phyloP scores from a whole-genome alignment of 1,284 basidiomycete species.

The Leccinum subrobustum region DNA sequence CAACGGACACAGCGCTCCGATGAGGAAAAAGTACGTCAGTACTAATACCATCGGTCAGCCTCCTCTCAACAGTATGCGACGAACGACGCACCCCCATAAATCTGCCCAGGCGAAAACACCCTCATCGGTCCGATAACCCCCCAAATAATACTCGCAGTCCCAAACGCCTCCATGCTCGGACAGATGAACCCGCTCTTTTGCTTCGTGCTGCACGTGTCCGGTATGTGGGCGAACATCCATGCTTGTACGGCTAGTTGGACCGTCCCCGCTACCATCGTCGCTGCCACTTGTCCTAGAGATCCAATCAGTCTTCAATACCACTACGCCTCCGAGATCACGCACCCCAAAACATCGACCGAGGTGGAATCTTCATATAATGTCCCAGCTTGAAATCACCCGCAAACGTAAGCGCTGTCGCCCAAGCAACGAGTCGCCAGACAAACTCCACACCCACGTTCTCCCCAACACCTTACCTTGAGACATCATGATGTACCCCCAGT shows the following conservation, averaged over 20 bases:
- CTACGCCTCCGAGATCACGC: background rate
- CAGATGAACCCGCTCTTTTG: slow-evolving; percentile 40
- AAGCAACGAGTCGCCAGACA: slow-evolving; percentile 3
- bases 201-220: slow-evolving; percentile 23
- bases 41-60: background rate
- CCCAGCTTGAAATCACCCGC: slow-evolving; percentile 47
- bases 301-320: background rate
- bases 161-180: slow-evolving; percentile 37
- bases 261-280: slow-evolving; percentile 42
- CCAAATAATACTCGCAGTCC: slow-evolving; percentile 43
- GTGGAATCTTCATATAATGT: slow-evolving; percentile 56
- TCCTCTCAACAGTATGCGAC: too few species aligned
- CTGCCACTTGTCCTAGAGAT: slow-evolving; percentile 38
- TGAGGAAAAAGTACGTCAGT: slow-evolving; percentile 55
- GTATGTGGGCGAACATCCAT: slow-evolving; percentile 39
- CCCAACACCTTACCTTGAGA: slow-evolving; percentile 29
- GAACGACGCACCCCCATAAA: slow-evolving; percentile 22
- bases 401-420: slow-evolving; percentile 35
- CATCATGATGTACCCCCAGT: slow-evolving; percentile 42
- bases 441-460: background rate
- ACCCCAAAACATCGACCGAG: slow-evolving; percentile 45
- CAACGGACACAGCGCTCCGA: slow-evolving; percentile 50
- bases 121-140: slow-evolving; percentile 41
- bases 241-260: slow-evolving; percentile 44
- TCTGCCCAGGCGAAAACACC: slow-evolving; percentile 28